phyloP scores from a whole-genome alignment of 1,139 yeast genomes.

The Debaryomyces coudertii region DNA sequence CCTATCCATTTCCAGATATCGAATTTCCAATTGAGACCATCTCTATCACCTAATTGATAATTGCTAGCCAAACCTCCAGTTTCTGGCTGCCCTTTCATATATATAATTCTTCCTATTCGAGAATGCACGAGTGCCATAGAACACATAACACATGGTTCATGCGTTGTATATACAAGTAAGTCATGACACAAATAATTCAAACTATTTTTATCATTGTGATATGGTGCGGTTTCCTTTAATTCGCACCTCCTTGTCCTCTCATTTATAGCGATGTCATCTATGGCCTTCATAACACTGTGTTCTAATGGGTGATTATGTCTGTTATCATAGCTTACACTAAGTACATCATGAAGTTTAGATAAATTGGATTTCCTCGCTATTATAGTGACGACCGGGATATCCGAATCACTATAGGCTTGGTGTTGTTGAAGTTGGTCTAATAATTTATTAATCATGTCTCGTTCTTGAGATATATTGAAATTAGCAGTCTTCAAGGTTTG shows the following conservation, averaged over 20 bases:
- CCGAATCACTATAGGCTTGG: neutral
- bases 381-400: conserved; percentile 23
- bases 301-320: conserved; percentile 48
- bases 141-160: conserved; percentile 98
- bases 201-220: conserved; percentile 13
- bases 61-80: conserved; percentile 62
- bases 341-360: conserved; percentile 18
- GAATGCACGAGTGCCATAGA: conserved; percentile 96
- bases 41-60: conserved; percentile 72
- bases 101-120: conserved; percentile 70
- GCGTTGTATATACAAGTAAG: conserved; percentile 81
- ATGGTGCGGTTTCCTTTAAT: conserved; percentile 13
- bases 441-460: conserved; percentile 36
- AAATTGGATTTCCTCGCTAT: conserved; percentile 24
- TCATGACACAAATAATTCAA: conserved; percentile 70
- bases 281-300: conserved; percentile 78
- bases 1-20: conserved; percentile 73
- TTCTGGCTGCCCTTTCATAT: conserved; percentile 44
- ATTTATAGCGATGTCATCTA: conserved; percentile 57
- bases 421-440: conserved; percentile 15
- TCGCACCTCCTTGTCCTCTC: conserved; percentile 42
- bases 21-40: conserved; percentile 76
- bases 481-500: conserved; percentile 61
- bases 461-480: conserved; percentile 51
- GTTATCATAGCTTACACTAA: conserved; percentile 26